Percentiles rank a stretch among this genome's conserved stretches.
phyloP scores from a whole-genome alignment of 2,329 filamentous ascomycete genomes.

The Elsinoe perseae region DNA sequence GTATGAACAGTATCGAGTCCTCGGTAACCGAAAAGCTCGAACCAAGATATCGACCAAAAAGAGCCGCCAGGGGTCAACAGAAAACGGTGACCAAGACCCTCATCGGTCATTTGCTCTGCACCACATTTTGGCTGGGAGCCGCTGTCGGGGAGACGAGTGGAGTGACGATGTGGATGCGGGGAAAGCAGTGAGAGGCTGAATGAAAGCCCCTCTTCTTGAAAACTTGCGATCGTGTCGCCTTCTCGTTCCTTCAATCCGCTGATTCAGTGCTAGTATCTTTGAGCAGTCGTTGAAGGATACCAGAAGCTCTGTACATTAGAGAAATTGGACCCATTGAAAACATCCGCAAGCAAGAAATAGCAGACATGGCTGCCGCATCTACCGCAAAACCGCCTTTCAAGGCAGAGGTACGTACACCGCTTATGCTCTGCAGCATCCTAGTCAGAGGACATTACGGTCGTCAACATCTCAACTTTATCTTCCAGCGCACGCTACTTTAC shows the following conservation, averaged over 20 bases:
- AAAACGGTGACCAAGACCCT: constrained; percentile 4
- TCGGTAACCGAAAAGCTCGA: constrained; percentile 1
- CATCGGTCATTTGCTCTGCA: neutral
- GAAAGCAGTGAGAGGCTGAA: constrained; percentile 1
- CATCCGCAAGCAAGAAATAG: neutral
- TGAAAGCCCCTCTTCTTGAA: constrained; percentile 9
- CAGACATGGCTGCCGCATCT: neutral
- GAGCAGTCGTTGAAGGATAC: neutral
- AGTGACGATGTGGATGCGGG: constrained; percentile 14
- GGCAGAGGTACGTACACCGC: constrained; percentile 41
- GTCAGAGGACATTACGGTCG: constrained; percentile 1
- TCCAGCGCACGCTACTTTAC: neutral
- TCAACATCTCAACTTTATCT: neutral
- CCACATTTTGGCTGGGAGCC: neutral
- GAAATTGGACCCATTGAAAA: neutral
- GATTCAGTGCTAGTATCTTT: neutral
- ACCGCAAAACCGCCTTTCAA: constrained; percentile 50
- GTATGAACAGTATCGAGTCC: neutral
- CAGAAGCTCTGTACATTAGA: neutral
- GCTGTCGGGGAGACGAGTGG: constrained; percentile 2
- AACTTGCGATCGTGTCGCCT: neutral
- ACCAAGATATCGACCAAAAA: neutral
- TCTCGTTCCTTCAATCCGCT: neutral
- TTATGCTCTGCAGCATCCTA: neutral
- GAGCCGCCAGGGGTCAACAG: neutral